Percentiles rank a stretch among this genome's conserved stretches.
Evolutionary conservation across 2,329 filamentous ascomycete species (phyloP).

Genomic region (Cordyceps cateniannulata): DNA sequence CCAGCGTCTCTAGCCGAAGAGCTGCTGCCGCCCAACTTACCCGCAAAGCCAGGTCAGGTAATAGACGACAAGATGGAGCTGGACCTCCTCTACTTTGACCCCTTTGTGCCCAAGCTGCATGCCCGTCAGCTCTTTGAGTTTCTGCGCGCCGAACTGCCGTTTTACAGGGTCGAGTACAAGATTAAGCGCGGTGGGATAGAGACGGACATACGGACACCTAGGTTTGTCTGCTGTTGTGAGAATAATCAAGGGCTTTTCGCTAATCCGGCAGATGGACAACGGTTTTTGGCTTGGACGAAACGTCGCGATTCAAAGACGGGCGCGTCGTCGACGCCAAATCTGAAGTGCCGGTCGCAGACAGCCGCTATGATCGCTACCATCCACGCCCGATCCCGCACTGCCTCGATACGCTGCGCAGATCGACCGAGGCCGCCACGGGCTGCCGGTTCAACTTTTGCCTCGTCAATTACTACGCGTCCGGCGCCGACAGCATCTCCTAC

Average conservation of each 20-base stretch:
- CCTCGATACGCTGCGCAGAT: constrained; percentile 54
- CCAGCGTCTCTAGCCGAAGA: constrained; percentile 31
- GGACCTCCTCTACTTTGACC: constrained; percentile 69
- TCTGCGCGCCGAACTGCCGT: constrained; percentile 63
- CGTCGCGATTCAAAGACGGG: constrained; percentile 50
- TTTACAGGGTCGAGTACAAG: constrained; percentile 68
- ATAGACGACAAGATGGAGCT: constrained; percentile 65
- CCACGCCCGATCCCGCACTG: constrained; percentile 68
- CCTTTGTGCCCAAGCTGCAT: constrained; percentile 56
- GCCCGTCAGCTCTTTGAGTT: constrained; percentile 61
- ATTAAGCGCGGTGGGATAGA: constrained; percentile 60
- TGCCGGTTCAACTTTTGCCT: constrained; percentile 71
- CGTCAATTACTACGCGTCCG: constrained; percentile 77
- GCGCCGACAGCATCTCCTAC: constrained; percentile 69
- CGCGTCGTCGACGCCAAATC: constrained; percentile 39
- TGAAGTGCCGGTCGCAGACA: constrained; percentile 37
- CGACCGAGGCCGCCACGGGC: constrained; percentile 60
- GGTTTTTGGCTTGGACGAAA: constrained; percentile 55
- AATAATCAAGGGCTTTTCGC: not conserved
- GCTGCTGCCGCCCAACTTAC: constrained; percentile 36
- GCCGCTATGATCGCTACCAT: constrained; percentile 45
- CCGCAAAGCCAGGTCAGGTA: constrained; percentile 43
- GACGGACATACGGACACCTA: constrained; percentile 52
- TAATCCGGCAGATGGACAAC: constrained; percentile 39
- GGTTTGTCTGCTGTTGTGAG: constrained; percentile 26